phyloP scores from a whole-genome alignment of 257 asterid species.

The Cinchona pubescens region DNA sequence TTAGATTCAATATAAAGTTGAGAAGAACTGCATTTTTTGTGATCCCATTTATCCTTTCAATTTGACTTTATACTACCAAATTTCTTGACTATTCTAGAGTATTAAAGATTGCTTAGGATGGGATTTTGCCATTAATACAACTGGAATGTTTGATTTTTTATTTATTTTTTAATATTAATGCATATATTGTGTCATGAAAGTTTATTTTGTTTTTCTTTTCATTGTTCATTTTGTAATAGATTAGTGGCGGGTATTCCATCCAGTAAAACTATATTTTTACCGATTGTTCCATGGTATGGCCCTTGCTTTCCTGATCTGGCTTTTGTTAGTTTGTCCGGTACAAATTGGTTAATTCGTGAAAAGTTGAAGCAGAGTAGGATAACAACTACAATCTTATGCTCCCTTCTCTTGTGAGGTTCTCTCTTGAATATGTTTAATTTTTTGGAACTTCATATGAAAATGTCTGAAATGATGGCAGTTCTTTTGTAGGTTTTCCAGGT shows the following conservation, averaged over 20 bases:
- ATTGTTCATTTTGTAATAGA: background rate
- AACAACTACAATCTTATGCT: background rate
- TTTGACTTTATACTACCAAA: background rate
- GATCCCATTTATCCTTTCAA: background rate
- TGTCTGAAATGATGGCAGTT: background rate
- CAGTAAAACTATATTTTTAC: background rate
- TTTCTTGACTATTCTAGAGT: background rate
- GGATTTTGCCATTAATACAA: background rate
- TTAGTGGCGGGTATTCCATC: background rate
- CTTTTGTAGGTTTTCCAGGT: background rate
- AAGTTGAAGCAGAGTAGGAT: background rate
- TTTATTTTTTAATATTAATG: background rate
- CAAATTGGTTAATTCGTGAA: background rate
- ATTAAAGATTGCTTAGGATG: background rate
- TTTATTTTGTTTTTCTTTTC: background rate
- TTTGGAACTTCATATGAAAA: too few species aligned
- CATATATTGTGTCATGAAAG: background rate
- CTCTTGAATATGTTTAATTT: too few species aligned
- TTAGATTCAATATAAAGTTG: background rate
- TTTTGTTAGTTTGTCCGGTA: background rate
- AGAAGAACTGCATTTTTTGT: background rate
- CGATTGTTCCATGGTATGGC: background rate
- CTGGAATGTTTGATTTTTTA: background rate
- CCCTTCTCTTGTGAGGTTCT: background rate
- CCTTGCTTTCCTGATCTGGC: background rate